A percentile compares a stretch with the other conserved stretches of the same genome.
These are phyloP conservation scores for Citrus maxima DNA, from an alignment of 345 rosid species.

Conservation along the genomic window DNA sequence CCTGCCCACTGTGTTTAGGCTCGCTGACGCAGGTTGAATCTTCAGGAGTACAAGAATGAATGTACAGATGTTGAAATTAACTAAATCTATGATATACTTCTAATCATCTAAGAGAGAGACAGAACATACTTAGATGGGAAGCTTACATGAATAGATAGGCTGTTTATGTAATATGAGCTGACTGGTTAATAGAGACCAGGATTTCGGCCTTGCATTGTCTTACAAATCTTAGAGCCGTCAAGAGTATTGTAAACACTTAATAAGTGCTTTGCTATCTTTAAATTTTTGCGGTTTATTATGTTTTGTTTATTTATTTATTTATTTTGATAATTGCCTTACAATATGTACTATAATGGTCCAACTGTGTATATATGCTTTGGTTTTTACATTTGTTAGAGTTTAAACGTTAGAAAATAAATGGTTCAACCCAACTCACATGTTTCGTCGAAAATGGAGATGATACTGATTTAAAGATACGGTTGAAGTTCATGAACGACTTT, in stretches of 20 bases:
- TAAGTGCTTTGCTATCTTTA: neutral
- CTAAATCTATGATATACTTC: constrained; percentile 10
- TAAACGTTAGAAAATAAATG: too few species aligned
- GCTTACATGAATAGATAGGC: constrained; percentile 22
- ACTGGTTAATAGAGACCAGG: constrained; percentile 2
- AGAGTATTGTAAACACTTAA: neutral
- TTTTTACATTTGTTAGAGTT: too few species aligned
- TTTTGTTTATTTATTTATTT: too few species aligned
- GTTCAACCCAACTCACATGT: too few species aligned
- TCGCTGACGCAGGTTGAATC: constrained; percentile 17
- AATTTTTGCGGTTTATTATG: neutral
- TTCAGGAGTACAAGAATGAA: constrained; percentile 19
- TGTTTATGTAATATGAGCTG: constrained; percentile 12
- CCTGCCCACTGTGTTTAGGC: constrained; percentile 45
- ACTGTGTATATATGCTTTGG: too few species aligned
- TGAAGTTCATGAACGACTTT: too few species aligned
- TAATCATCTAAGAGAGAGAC: constrained; percentile 13
- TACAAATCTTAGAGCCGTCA: neutral
- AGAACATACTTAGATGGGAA: constrained; percentile 11
- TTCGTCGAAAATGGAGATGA: too few species aligned
- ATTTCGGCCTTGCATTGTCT: constrained; percentile 10
- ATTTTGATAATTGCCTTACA: too few species aligned
- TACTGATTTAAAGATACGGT: too few species aligned
- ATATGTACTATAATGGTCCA: too few species aligned
- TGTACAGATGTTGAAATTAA: constrained; percentile 13